A percentile compares a stretch with the other conserved stretches of the same genome.
These are phyloP conservation scores for Ceratobasidium sp. DNA, from an alignment of 1,284 basidiomycete species.

Conservation along the genomic window DNA sequence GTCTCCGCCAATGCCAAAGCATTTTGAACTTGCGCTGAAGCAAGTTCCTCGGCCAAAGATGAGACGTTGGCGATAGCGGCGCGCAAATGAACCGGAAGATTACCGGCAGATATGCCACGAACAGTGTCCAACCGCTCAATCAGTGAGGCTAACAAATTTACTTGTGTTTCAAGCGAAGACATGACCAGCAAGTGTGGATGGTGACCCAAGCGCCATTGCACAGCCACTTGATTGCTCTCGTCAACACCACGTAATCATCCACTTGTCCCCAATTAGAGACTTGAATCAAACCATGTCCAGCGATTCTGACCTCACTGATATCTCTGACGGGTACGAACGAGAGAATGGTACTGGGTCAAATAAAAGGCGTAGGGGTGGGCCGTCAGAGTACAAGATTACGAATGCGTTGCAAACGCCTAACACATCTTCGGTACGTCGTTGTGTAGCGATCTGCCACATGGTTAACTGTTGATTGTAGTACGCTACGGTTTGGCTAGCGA, in stretches of 20 bases:
- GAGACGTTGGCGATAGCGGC: constrained; percentile 27
- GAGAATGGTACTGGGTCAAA: not conserved
- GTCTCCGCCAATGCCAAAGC: constrained; percentile 24
- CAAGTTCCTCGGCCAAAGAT: constrained; percentile 17
- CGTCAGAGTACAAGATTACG: constrained; percentile 1
- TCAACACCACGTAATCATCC: not conserved
- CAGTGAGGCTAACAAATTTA: constrained; percentile 13
- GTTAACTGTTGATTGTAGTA: not conserved
- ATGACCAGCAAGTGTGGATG: not conserved
- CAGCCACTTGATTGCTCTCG: not conserved
- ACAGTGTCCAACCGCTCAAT: constrained; percentile 25
- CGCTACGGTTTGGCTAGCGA: constrained; percentile 14
- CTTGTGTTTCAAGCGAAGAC: constrained; percentile 29
- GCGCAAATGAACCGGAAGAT: constrained; percentile 27
- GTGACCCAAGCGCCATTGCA: not conserved
- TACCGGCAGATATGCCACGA: constrained; percentile 28
- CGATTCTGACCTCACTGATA: constrained; percentile 31
- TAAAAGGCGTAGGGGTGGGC: constrained; percentile 2
- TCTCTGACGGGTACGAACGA: constrained; percentile 15
- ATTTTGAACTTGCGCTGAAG: constrained; percentile 12
- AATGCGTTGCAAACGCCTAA: constrained; percentile 21
- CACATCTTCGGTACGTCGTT: constrained; percentile 11
- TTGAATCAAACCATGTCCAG: constrained; percentile 20
- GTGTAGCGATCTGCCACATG: not conserved
- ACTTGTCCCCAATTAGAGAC: not conserved